These are phyloP conservation scores for Theobroma cacao DNA, from an alignment of 345 rosid species.

Conservation along the genomic window DNA sequence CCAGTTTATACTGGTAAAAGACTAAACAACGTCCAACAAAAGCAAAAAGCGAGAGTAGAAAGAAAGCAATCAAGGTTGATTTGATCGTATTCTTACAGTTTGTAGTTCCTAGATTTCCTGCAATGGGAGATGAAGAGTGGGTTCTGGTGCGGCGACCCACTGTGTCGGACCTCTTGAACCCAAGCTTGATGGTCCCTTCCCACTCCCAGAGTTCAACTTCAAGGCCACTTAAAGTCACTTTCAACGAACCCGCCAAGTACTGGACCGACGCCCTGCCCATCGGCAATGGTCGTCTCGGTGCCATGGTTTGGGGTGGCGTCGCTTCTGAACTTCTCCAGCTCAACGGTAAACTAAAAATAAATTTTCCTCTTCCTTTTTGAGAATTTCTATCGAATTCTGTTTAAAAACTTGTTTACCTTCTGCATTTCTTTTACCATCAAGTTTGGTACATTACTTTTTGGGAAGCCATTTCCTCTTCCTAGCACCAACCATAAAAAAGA, in stretches of 20 bases:
- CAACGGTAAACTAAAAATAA: slow-evolving; percentile 48
- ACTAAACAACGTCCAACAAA: too few species aligned
- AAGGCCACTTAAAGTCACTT: slow-evolving; percentile 56
- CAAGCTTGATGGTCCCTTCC: slow-evolving; percentile 26
- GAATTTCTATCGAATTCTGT: background rate
- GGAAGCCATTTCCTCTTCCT: background rate
- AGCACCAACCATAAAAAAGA: background rate
- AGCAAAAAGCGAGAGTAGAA: background rate
- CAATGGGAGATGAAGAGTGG: slow-evolving; percentile 41
- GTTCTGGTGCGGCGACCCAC: slow-evolving; percentile 44
- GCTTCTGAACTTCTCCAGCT: slow-evolving; percentile 67
- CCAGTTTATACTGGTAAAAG: too few species aligned
- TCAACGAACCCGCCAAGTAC: slow-evolving; percentile 61
- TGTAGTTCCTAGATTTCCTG: slow-evolving; percentile 1
- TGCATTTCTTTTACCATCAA: background rate
- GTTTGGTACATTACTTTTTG: background rate
- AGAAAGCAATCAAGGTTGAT: background rate
- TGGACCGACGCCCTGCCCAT: slow-evolving; percentile 91
- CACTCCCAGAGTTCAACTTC: slow-evolving; percentile 21
- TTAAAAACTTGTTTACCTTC: background rate
- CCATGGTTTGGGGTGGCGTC: slow-evolving; percentile 91
- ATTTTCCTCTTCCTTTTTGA: background rate
- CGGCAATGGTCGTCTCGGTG: slow-evolving; percentile 91
- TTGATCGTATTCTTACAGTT: background rate
- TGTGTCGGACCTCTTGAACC: slow-evolving; percentile 46